These are phyloP conservation scores for Diaporthe caulivora DNA, from an alignment of 2,329 filamentous ascomycete genomes.

Conservation along the genomic window DNA sequence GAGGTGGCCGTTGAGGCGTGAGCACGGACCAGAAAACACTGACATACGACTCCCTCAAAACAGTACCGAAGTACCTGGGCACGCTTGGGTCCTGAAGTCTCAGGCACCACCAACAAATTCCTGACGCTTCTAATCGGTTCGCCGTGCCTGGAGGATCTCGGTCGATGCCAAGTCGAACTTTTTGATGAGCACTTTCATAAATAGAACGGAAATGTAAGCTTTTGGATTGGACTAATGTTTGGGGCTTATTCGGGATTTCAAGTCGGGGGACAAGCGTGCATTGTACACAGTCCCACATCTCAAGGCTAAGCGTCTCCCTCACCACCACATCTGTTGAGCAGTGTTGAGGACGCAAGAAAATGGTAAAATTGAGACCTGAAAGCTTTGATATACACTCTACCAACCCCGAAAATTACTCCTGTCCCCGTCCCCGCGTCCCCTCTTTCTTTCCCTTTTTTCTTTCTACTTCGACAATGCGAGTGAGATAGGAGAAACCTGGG, in stretches of 20 bases:
- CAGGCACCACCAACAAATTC: constrained; percentile 30
- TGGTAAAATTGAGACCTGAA: constrained; percentile 44
- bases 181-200: constrained; percentile 18
- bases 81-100: constrained; percentile 30
- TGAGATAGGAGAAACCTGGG: constrained; percentile 36
- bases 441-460: constrained; percentile 18
- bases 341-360: constrained; percentile 35
- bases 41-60: constrained; percentile 32
- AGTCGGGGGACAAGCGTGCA: constrained; percentile 1
- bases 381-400: constrained; percentile 57
- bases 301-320: constrained; percentile 14
- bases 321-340: constrained; percentile 15
- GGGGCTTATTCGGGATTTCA: neutral
- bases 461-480: constrained; percentile 39
- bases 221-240: neutral
- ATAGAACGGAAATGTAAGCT: constrained; percentile 2
- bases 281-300: neutral
- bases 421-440: constrained; percentile 31
- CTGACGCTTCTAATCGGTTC: constrained; percentile 24
- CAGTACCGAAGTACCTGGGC: constrained; percentile 28
- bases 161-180: constrained; percentile 14
- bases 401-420: constrained; percentile 49
- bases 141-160: neutral
- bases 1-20: constrained; percentile 31
- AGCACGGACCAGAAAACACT: constrained; percentile 32